A percentile compares a stretch with the other conserved stretches of the same genome.
phyloP scores from a whole-genome alignment of 2,329 filamentous ascomycete species.

The Fonsecaea monophora region DNA sequence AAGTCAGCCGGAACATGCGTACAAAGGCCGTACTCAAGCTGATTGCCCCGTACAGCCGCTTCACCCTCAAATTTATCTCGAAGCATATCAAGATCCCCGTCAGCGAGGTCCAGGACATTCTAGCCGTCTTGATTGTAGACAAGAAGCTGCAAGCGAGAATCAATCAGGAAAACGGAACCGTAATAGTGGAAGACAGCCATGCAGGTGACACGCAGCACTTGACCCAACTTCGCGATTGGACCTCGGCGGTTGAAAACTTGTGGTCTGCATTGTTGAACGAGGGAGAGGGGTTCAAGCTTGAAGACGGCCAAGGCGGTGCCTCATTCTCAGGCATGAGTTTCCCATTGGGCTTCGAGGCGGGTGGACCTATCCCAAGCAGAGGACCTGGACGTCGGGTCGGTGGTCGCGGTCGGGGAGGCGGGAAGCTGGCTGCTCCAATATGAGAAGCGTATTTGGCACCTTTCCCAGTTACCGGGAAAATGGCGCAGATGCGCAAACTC shows the following conservation, averaged over 20 bases:
- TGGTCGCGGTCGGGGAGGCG: slow-evolving; percentile 29
- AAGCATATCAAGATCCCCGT: slow-evolving; percentile 84
- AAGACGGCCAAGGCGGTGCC: slow-evolving; percentile 46
- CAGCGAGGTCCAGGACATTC: slow-evolving; percentile 88
- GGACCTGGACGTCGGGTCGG: slow-evolving; percentile 24
- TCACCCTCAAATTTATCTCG: slow-evolving; percentile 86
- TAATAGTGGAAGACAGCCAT: slow-evolving; percentile 76
- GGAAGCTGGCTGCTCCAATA: slow-evolving; percentile 24
- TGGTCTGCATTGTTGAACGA: slow-evolving; percentile 78
- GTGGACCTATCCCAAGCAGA: slow-evolving; percentile 32
- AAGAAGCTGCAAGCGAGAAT: slow-evolving; percentile 86
- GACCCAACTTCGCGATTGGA: slow-evolving; percentile 75
- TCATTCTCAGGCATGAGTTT: slow-evolving; percentile 26
- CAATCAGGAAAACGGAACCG: slow-evolving; percentile 82
- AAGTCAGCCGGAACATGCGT: slow-evolving; percentile 97
- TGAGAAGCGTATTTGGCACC: slow-evolving; percentile 5
- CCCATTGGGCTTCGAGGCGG: slow-evolving; percentile 25
- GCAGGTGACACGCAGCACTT: slow-evolving; percentile 66
- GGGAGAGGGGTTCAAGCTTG: slow-evolving; percentile 68
- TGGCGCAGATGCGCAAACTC: not conserved
- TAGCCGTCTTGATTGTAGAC: slow-evolving; percentile 93
- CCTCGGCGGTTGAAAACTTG: slow-evolving; percentile 70
- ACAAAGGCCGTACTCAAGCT: slow-evolving; percentile 94
- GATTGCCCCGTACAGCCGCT: slow-evolving; percentile 92
- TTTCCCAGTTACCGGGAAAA: not conserved